Evolutionary conservation across 2,329 filamentous ascomycete species (phyloP).

Genomic region (Coniosporium tulheliwenetii): DNA sequence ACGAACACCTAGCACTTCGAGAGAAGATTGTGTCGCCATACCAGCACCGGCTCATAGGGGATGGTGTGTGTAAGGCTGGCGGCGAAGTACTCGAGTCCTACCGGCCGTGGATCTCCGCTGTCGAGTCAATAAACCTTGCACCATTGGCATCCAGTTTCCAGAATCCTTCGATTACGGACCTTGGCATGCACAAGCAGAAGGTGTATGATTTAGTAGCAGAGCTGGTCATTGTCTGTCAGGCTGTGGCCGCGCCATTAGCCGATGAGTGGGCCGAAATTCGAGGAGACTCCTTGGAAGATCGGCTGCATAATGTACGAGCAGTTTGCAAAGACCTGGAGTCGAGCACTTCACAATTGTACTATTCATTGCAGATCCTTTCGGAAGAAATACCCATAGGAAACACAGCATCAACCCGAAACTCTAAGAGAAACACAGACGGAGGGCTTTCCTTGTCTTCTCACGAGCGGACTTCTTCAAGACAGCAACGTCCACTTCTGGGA

Average conservation of each 20-base stretch:
- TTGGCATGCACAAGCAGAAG: slow-evolving; percentile 79
- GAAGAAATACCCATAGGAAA: slow-evolving; percentile 43
- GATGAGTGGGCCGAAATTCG: slow-evolving; percentile 95
- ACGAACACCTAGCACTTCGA: slow-evolving; percentile 62
- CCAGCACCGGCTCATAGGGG: slow-evolving; percentile 65
- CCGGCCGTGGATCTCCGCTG: slow-evolving; percentile 72
- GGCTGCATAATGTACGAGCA: slow-evolving; percentile 63
- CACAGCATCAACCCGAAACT: slow-evolving; percentile 29
- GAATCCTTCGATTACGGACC: slow-evolving; percentile 74
- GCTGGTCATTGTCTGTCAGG: slow-evolving; percentile 72
- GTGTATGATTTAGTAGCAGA: slow-evolving; percentile 90
- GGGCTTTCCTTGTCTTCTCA: slow-evolving; percentile 14
- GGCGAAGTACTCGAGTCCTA: slow-evolving; percentile 75
- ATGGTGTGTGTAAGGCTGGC: slow-evolving; percentile 65
- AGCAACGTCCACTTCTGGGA: slow-evolving; percentile 36
- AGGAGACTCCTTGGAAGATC: slow-evolving; percentile 75
- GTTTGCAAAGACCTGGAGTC: slow-evolving; percentile 71
- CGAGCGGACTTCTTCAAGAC: slow-evolving; percentile 16
- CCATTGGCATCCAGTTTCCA: slow-evolving; percentile 63
- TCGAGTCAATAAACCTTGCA: slow-evolving; percentile 84
- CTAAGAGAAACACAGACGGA: slow-evolving; percentile 21
- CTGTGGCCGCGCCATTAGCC: slow-evolving; percentile 75
- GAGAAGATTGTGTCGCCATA: slow-evolving; percentile 71
- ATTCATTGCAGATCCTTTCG: slow-evolving; percentile 72
- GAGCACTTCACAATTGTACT: slow-evolving; percentile 74